Base-by-base conservation (phyloP, 129 eudicot genomes). In the Chrysanthemum seticuspe region DNA sequence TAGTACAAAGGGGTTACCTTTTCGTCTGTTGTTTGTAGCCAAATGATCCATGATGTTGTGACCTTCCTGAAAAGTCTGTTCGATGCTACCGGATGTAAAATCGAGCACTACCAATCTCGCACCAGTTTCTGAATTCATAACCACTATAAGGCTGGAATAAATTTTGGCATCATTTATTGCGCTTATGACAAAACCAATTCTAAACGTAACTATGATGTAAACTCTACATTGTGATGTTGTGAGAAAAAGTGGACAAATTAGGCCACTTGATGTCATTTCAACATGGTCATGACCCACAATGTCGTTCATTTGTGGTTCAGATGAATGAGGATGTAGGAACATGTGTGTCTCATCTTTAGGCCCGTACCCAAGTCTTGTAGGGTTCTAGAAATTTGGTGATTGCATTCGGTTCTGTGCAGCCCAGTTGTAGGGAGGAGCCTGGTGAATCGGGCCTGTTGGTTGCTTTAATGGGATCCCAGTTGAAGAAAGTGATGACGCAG, bases 201-300 rank as follows among this genome's bases (percentile, higher is more conserved):
- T 19, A 19, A 19, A 19, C 21, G 21, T 19, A 19, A 19, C 21
- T 19, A 19, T 19, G 21, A 19, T 19, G 21, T 19, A 19, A 19
- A 19, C 21, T 19, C 21, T 19, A 19, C 21, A 19, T 19, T 19
- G 21, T 19, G 21, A 19, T 19, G 21, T 19, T 19, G 21, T 19
- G 21, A 19, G 21, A 19, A 19, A 19, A 19, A 19, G 21, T 19
- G 21, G 21, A 19, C 21, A 19, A 19, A 55, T 88, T 94, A 29
- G 98, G 97, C 98, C 98, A 94, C 65, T 90, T 94, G 83, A 94
- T 87, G 70, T 94, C 98, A 47, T 63, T 82, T 94, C 98, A 10
- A 67, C 78, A 18, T 85, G 92, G 6, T 71, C 84, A 6, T 62
- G 67, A 13, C 88, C 82, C 83, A 83, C 83, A 89, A 86, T 84